Evolutionary conservation across 2,329 filamentous ascomycete species (phyloP).

Genomic region (Epichloe scottii): DNA sequence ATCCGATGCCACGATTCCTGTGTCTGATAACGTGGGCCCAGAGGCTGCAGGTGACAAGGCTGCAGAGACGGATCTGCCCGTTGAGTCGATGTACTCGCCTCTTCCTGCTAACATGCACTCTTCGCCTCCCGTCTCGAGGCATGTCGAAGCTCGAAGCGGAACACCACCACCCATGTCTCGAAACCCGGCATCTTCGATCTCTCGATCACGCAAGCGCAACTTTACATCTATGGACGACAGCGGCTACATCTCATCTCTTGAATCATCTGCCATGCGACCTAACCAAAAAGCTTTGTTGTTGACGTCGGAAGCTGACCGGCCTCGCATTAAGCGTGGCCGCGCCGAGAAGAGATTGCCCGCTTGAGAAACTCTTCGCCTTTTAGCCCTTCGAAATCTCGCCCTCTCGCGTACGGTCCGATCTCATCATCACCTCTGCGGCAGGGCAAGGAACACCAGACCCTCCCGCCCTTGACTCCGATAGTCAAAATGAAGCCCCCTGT

Average conservation of each 20-base stretch:
- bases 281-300: constrained; percentile 51
- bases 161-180: constrained; percentile 63
- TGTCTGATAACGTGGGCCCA: constrained; percentile 50
- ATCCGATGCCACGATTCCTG: constrained; percentile 65
- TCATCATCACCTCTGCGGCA: constrained; percentile 60
- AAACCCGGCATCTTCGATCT: constrained; percentile 49
- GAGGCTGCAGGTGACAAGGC: constrained; percentile 36
- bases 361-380: constrained; percentile 88
- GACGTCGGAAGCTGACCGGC: constrained; percentile 70
- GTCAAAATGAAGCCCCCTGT: constrained; percentile 61
- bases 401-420: constrained; percentile 36
- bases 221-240: constrained; percentile 76
- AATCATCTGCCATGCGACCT: constrained; percentile 75
- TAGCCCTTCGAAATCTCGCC: constrained; percentile 65
- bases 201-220: constrained; percentile 62
- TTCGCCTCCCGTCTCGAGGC: constrained; percentile 69
- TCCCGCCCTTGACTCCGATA: constrained; percentile 70
- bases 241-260: constrained; percentile 91
- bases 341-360: constrained; percentile 94
- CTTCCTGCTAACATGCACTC: constrained; percentile 64
- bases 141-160: constrained; percentile 46
- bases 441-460: constrained; percentile 44
- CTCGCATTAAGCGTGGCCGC: constrained; percentile 72
- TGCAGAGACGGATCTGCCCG: constrained; percentile 24
- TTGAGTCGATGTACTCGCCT: constrained; percentile 53